phyloP scores from a whole-genome alignment of 352 stramenopile species.

The Globisporangium echinulatum region DNA sequence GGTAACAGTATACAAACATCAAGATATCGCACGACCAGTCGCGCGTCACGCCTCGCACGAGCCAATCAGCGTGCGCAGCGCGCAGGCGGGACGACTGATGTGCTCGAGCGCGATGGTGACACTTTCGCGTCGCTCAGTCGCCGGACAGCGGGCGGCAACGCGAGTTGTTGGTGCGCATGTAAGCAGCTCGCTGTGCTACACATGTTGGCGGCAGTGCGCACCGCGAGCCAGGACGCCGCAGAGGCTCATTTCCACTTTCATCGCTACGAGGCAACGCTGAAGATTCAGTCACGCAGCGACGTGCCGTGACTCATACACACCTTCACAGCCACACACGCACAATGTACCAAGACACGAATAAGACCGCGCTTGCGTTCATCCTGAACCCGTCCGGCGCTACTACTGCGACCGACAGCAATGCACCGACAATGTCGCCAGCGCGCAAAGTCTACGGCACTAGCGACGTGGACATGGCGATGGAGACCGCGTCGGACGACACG shows the following conservation, averaged over 20 bases:
- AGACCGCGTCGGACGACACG: slow-evolving; percentile 18
- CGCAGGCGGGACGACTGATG: not conserved
- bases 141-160: not conserved
- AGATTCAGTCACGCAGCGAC: too few species aligned
- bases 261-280: slow-evolving; percentile 1
- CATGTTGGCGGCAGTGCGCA: too few species aligned
- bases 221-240: too few species aligned
- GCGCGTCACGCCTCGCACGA: slow-evolving; percentile 2
- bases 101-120: not conserved
- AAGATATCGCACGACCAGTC: not conserved
- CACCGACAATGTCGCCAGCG: slow-evolving; percentile 33
- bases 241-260: not conserved
- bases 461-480: slow-evolving; percentile 20
- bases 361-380: slow-evolving; percentile 64
- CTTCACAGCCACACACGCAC: slow-evolving; percentile 1
- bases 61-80: slow-evolving; percentile 3
- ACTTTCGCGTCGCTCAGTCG: not conserved
- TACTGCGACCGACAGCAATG: slow-evolving; percentile 7
- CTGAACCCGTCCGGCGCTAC: slow-evolving; percentile 41
- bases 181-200: not conserved
- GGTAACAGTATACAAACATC: not conserved
- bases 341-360: slow-evolving; percentile 40
- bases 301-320: not conserved
- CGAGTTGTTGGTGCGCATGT: not conserved
- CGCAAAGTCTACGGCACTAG: slow-evolving; percentile 24